Conservation (phyloP, 2,329 filamentous ascomycete species). For the Phialocephala sp. region DNA sequence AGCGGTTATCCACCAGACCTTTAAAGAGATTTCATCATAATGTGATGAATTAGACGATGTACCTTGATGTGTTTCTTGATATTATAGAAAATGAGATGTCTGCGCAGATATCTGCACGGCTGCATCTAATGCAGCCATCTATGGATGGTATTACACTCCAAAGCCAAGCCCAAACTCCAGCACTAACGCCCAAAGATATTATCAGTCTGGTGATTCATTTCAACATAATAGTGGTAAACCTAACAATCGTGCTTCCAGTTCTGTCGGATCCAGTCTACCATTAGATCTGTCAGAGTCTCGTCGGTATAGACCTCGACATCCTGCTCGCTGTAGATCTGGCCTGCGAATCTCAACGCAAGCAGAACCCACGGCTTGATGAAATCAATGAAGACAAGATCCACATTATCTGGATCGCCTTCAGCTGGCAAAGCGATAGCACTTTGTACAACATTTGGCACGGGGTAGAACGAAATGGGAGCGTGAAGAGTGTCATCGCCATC, state of each 20-base stretch:
- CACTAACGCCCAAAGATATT: not conserved
- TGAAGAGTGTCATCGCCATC: constrained; percentile 94
- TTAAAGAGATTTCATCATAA: not conserved
- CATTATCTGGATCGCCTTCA: constrained; percentile 64
- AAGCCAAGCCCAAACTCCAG: not conserved
- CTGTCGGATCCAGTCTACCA: constrained; percentile 62
- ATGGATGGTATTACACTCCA: not conserved
- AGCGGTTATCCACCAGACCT: not conserved
- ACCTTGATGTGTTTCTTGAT: not conserved
- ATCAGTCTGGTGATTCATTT: not conserved
- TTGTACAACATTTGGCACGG: constrained; percentile 84
- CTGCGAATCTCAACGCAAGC: constrained; percentile 69
- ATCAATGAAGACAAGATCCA: constrained; percentile 90
- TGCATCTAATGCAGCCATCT: not conserved
- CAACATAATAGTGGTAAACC: constrained; percentile 13
- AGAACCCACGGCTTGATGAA: constrained; percentile 87
- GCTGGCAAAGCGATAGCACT: constrained; percentile 66
- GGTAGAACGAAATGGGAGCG: constrained; percentile 73
- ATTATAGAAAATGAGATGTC: not conserved
- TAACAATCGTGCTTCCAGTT: constrained; percentile 55
- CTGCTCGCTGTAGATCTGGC: constrained; percentile 54
- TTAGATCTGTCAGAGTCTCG: constrained; percentile 59
- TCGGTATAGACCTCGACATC: constrained; percentile 59
- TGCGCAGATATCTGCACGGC: not conserved
- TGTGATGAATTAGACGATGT: not conserved